phyloP scores from a whole-genome alignment of 106 monocot species.

The Narthecium ossifragum region DNA sequence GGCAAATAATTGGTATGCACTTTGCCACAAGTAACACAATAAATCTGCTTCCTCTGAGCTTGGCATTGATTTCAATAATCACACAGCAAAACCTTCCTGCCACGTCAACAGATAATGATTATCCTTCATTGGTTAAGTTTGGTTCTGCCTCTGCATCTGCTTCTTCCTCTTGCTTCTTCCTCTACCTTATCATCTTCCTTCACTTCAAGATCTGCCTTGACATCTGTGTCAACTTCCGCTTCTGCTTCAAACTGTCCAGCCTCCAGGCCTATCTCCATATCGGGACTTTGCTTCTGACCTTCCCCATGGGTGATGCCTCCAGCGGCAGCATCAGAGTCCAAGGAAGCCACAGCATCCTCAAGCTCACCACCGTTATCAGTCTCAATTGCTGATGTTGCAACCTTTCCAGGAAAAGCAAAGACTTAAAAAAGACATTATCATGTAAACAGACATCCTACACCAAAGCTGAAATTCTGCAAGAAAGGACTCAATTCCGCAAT shows the following conservation, averaged over 20 bases:
- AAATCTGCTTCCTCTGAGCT: no score
- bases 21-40: no score
- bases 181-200: conserved; percentile 24
- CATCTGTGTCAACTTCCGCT: conserved; percentile 21
- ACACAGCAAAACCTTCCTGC: no score
- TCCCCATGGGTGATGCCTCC: conserved; percentile 21
- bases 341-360: conserved; percentile 44
- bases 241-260: conserved; percentile 67
- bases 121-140: neutral
- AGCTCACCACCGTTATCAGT: conserved; percentile 46
- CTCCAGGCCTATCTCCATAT: conserved; percentile 43
- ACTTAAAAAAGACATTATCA: neutral
- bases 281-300: conserved; percentile 66
- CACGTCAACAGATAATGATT: no score
- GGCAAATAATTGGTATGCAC: no score
- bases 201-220: conserved; percentile 16
- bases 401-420: conserved; percentile 20
- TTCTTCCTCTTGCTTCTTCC: conserved; percentile 39
- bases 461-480: neutral
- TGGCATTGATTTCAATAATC: no score
- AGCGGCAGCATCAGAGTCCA: conserved; percentile 50
- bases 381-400: conserved; percentile 35
- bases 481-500: neutral
- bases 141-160: neutral
- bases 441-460: no score